Conservation (phyloP, 495 filamentous ascomycete genomes). For the Daldinia caldariorum region DNA sequence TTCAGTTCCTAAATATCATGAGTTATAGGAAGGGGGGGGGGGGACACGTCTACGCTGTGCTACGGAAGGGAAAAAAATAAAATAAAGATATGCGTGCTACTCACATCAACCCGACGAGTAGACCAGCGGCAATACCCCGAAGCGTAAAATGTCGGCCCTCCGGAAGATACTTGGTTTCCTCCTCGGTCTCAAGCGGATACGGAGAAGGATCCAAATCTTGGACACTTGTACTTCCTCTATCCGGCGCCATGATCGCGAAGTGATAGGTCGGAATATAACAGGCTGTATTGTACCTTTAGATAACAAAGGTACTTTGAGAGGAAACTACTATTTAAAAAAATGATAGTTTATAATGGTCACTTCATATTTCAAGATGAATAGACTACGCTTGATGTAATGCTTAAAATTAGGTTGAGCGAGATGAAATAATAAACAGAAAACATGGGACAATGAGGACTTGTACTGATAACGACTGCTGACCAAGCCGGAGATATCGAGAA, state of each 20-base stretch:
- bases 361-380: slow-evolving; percentile 8
- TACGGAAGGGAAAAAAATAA: neutral
- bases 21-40: neutral
- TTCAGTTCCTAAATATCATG: neutral
- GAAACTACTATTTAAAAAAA: neutral
- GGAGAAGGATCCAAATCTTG: slow-evolving; percentile 23
- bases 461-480: slow-evolving; percentile 28
- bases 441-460: neutral
- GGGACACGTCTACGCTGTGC: neutral
- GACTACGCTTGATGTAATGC: slow-evolving; percentile 8
- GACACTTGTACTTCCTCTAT: slow-evolving; percentile 33
- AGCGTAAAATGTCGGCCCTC: slow-evolving; percentile 78
- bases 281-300: neutral
- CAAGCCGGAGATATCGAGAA: slow-evolving; percentile 35
- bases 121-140: slow-evolving; percentile 80
- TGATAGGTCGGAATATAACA: slow-evolving; percentile 10
- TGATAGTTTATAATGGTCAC: neutral
- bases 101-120: slow-evolving; percentile 71
- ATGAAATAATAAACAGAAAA: slow-evolving; percentile 26
- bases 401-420: slow-evolving; percentile 12
- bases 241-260: slow-evolving; percentile 37
- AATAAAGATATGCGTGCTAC: slow-evolving; percentile 8
- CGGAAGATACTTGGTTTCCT: slow-evolving; percentile 42
- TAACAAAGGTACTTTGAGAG: neutral
- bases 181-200: slow-evolving; percentile 24